Conservation (phyloP, 2,329 filamentous ascomycete genomes). For the Fusarium devonianum region DNA sequence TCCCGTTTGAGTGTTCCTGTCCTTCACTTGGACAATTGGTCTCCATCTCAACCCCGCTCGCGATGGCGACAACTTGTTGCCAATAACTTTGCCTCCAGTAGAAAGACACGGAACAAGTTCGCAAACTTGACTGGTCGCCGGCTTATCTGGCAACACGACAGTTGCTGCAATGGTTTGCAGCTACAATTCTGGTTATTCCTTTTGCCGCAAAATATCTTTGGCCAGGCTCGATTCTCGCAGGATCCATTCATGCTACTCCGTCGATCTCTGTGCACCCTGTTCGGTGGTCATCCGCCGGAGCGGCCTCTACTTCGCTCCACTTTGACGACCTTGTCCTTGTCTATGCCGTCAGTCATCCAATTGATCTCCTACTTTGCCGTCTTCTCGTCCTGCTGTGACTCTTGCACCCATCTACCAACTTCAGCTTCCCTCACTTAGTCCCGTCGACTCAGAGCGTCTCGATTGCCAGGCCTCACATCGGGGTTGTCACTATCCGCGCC, state of each 20-base stretch:
- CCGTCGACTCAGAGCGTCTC: not conserved
- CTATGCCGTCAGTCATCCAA: not conserved
- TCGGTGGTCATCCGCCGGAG: constrained; percentile 3
- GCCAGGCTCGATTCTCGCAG: constrained; percentile 27
- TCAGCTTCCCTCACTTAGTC: not conserved
- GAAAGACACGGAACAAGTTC: no score
- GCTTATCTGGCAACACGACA: constrained; percentile 14
- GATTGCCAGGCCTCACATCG: not conserved
- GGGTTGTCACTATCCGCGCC: not conserved
- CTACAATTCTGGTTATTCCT: constrained; percentile 14
- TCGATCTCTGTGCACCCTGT: not conserved
- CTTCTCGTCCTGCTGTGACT: not conserved
- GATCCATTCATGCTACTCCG: constrained; percentile 5
- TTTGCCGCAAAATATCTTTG: constrained; percentile 1
- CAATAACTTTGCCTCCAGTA: no score
- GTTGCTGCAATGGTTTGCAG: constrained; percentile 10
- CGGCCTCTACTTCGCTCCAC: not conserved
- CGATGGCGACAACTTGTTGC: not conserved
- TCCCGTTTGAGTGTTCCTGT: constrained; percentile 12
- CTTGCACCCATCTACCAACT: not conserved
- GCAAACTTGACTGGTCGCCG: no score
- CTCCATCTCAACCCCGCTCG: not conserved
- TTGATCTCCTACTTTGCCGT: not conserved
- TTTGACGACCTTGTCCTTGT: constrained; percentile 1
- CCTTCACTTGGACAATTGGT: not conserved